These are phyloP conservation scores for Phytophthora citrophthora DNA, from an alignment of 352 stramenopile species.

Conservation along the genomic window DNA sequence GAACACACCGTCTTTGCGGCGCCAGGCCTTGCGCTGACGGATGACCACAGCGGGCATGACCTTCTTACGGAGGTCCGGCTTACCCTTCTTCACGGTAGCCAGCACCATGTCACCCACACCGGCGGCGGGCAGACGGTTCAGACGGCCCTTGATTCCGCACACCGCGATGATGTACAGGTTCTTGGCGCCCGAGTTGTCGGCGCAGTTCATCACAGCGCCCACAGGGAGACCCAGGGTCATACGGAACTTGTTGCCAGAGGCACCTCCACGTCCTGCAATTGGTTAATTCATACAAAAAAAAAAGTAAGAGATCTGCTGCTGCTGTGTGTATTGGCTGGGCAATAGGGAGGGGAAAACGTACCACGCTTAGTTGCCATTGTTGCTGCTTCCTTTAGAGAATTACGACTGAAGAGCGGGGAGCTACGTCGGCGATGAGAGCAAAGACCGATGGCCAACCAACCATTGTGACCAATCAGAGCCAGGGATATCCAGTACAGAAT, in stretches of 20 bases:
- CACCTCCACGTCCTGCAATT: slow-evolving; percentile 93
- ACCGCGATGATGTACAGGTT: slow-evolving; percentile 99
- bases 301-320: slow-evolving; percentile 3
- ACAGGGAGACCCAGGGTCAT: slow-evolving; percentile 99
- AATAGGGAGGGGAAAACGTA: slow-evolving; percentile 45
- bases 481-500: no score
- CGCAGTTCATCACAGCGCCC: slow-evolving; percentile 99
- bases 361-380: slow-evolving; percentile 83
- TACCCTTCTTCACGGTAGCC: slow-evolving; percentile 99
- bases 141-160: slow-evolving; percentile 98
- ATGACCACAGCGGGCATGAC: slow-evolving; percentile 99
- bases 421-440: neutral
- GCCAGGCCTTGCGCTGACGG: slow-evolving; percentile 99
- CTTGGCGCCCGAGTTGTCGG: slow-evolving; percentile 99
- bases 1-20: slow-evolving; percentile 99
- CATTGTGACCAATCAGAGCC: neutral
- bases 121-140: slow-evolving; percentile 99
- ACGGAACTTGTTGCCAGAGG: slow-evolving; percentile 99
- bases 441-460: slow-evolving; percentile 40
- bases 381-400: slow-evolving; percentile 87
- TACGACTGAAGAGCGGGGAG: slow-evolving; percentile 57
- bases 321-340: neutral
- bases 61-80: slow-evolving; percentile 99
- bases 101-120: slow-evolving; percentile 99
- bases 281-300: neutral